Conservation (phyloP, 139 green algal genomes). For the Pseudopediastrum boryanum region DNA sequence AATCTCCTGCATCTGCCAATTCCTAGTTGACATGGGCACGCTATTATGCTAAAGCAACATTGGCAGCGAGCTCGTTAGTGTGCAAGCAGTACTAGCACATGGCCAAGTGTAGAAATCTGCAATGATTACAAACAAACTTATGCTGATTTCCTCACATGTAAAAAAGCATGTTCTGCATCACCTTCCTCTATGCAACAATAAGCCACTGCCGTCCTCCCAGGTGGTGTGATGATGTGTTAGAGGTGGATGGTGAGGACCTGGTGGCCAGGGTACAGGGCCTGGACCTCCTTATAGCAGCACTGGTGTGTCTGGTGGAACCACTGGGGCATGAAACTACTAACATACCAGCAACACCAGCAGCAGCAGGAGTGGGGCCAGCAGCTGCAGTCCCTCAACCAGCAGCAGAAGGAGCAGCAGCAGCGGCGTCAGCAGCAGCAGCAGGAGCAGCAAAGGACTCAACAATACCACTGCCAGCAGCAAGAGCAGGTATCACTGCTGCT, state of each 20-base stretch:
- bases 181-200: neutral
- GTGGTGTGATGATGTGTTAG: no score
- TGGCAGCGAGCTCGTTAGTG: no score
- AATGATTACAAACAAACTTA: no score
- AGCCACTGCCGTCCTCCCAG: neutral
- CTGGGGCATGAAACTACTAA: constrained; percentile 17
- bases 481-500: no score
- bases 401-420: neutral
- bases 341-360: neutral
- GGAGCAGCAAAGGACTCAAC: neutral
- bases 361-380: neutral
- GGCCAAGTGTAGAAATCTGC: no score
- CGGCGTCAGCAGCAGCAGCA: neutral
- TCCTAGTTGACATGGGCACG: no score
- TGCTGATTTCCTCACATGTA: no score
- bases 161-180: no score
- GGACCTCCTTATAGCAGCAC: constrained; percentile 78
- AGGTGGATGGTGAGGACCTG: constrained; percentile 78
- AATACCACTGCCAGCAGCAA: neutral
- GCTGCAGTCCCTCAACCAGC: neutral
- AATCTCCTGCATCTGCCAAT: no score
- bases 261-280: constrained; percentile 58
- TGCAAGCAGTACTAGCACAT: no score
- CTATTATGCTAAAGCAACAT: no score
- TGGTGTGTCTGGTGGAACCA: constrained; percentile 53